phyloP scores from a whole-genome alignment of 2,329 filamentous ascomycete species.

The Aspergillus phoenicis region DNA sequence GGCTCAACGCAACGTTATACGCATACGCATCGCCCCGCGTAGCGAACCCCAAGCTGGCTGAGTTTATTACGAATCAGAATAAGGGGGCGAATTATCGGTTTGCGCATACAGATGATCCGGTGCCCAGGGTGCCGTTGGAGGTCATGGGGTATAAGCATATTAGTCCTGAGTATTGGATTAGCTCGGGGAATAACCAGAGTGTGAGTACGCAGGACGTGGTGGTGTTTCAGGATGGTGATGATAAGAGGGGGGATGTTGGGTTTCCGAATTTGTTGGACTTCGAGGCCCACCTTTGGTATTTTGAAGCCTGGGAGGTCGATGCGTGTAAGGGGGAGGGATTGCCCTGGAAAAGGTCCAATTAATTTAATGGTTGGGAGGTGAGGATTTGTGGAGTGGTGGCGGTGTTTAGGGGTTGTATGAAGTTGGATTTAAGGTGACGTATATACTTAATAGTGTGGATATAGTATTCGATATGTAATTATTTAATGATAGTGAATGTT shows the following conservation, averaged over 20 bases:
- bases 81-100: constrained; percentile 63
- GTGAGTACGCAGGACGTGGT: constrained; percentile 24
- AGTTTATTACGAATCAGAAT: constrained; percentile 56
- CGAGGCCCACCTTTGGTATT: constrained; percentile 32
- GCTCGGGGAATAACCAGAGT: constrained; percentile 25
- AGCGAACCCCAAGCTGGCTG: constrained; percentile 59
- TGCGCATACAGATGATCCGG: constrained; percentile 68
- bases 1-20: constrained; percentile 59
- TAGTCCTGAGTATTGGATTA: constrained; percentile 70
- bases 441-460: no score
- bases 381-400: no score
- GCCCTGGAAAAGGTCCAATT: neutral
- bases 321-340: constrained; percentile 16
- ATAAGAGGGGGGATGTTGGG: constrained; percentile 29
- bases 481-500: no score
- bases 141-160: constrained; percentile 65
- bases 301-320: constrained; percentile 20
- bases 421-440: no score
- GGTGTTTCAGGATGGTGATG: constrained; percentile 27
- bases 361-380: neutral
- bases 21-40: constrained; percentile 69
- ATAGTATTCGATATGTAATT: no score
- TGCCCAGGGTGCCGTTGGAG: constrained; percentile 67
- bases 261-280: constrained; percentile 18
- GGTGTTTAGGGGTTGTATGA: no score